phyloP scores from a whole-genome alignment of 75 land plant genomes.

The Pinus taeda region DNA sequence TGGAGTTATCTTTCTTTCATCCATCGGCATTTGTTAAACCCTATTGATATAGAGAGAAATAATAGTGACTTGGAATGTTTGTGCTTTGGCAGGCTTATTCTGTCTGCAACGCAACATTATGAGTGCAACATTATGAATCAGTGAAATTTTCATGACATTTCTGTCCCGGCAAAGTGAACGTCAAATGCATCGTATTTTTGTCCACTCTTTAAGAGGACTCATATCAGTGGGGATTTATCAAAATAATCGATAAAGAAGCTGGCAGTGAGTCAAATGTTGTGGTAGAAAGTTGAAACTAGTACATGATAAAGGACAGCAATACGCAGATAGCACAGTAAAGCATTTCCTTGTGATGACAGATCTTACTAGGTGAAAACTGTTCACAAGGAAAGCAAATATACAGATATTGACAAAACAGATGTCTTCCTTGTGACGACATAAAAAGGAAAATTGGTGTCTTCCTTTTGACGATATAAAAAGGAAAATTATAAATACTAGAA shows the following conservation, averaged over 20 bases:
- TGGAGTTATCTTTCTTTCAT: background rate
- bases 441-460: no score
- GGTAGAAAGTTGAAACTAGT: no score
- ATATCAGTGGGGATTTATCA: background rate
- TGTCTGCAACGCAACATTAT: background rate
- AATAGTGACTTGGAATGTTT: background rate
- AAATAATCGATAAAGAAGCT: background rate
- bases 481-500: no score
- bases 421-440: no score
- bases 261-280: no score
- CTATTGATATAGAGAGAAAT: background rate
- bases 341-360: no score
- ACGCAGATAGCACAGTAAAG: no score
- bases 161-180: background rate
- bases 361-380: no score
- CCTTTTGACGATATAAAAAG: no score
- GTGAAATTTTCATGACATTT: background rate
- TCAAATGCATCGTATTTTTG: background rate
- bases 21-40: background rate
- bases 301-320: no score
- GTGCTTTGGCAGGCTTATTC: background rate
- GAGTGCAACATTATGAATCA: background rate
- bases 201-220: background rate
- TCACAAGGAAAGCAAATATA: no score
- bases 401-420: no score